Base-by-base conservation (phyloP, 2,329 filamentous ascomycete species). In the Neofusicoccum sp. region DNA sequence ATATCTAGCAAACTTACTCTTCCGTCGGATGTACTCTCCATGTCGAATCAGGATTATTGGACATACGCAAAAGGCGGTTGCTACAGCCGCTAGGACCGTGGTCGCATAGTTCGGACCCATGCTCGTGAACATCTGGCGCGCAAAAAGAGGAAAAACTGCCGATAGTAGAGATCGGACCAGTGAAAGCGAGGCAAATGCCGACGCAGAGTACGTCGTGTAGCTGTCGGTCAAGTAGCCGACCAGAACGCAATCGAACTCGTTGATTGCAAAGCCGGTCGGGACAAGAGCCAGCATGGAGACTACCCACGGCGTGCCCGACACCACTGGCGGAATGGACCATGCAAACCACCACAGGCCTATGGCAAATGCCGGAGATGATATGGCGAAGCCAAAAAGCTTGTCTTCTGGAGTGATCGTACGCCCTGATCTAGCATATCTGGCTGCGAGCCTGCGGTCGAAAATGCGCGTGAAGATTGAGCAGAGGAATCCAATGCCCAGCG, bases 31-130 rank as follows among this genome's bases (percentile, higher is more conserved):
- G 2, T 24, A 49, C 3, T 33, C 33, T 31, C 62, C 62, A 45
- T 63, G 62, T 26, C 40, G 63, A 26, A 66, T 12, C 28, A 67
- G 66, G 20, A 66, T 9, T 2, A 40, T 6, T 8, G 51, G 51
- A 6, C 16, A 26, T n/a, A 56, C 31, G 14, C 51, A 61, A 44
- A 56, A 56, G 4, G 40, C 2, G 11, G 51, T 56, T 16, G 51
- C 34, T 11, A 56, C 28, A 3, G 51, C 51, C 14, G 51, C 51
- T 16, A 56, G 31, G 7, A 56, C 31, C 8, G 31, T 24, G 20
- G 30, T 24, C 4, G 51, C 51, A 6, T 16, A 16, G 31, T 56
- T 56, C 16, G 12, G n/a, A 2, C 34, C 34, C 20, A 56, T 14
- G 1, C n/a, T 14, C 6, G 16, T 16, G 20, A 31, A 56, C 51